Evolutionary conservation across 495 filamentous ascomycete species (phyloP), one percentile per base, ranked within the genome.

Genomic region (Penicillium egyptiacum): DNA sequence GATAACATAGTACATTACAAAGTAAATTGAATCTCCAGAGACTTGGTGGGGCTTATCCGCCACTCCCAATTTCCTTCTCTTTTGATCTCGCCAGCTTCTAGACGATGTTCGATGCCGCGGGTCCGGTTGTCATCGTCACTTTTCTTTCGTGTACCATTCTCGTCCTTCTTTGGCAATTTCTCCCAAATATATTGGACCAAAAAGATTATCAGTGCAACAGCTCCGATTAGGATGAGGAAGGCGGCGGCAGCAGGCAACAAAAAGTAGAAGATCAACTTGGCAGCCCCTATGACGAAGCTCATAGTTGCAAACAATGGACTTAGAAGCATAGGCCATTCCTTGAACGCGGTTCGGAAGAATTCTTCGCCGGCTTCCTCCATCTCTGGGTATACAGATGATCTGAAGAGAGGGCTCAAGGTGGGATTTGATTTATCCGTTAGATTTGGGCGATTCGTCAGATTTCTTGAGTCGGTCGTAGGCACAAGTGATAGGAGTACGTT

Each of bases 251-350:
- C 0, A n/a, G 16, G 16, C 16, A 39, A 9, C 5, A 6, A 0
- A 39, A 39, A 3, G 35, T n/a, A 39, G 14, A n/a, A 39, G 14
- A 17, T 0, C 1, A 39, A 3, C 35, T n/a, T 39, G 16, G 6
- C 2, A n/a, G 6, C 6, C 5, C 0, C 6, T 3, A 7, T 39
- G 16, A 39, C 5, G 5, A 39, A 2, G 1, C 0, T 0, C 5
- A 0, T 5, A 8, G 35, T 39, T n/a, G 1, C 16, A 6, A n/a
- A 0, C 0, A 17, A 1, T n/a, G 35, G 35, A 8, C 35, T 5
- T 3, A 39, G 16, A n/a, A n/a, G 35, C 0, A n/a, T n/a, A 8
- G 6, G 35, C 16, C 2, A n/a, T 39, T 39, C 35, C 2, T 8
- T 3, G 16, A 39, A 39, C 0, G 0, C 16, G 14, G 5, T 1